phyloP scores from a whole-genome alignment of 148 eudicot genomes.

The Chenopodium formosanum region DNA sequence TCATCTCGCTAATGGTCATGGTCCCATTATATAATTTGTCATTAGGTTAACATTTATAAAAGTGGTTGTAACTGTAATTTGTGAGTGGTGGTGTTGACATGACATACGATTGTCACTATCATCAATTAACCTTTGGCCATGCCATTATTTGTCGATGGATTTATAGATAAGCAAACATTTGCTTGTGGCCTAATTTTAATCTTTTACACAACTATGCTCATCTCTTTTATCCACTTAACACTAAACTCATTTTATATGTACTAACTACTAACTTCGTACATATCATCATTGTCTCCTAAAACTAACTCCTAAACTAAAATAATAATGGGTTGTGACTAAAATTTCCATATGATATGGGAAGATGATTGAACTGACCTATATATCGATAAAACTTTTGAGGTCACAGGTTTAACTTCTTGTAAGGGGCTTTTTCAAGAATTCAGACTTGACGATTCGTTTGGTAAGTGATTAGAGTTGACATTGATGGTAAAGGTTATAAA shows the following conservation, averaged over 20 bases:
- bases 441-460: too few species aligned
- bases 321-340: too few species aligned
- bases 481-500: too few species aligned
- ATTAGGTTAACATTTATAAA: background rate
- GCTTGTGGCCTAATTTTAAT: background rate
- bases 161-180: slow-evolving; percentile 3
- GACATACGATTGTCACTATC: background rate
- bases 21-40: background rate
- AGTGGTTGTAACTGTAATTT: background rate
- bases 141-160: background rate
- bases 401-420: too few species aligned
- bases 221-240: too few species aligned
- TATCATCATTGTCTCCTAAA: background rate
- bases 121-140: background rate
- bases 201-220: background rate
- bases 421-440: too few species aligned
- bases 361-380: too few species aligned
- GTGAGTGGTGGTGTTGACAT: slow-evolving; percentile 1
- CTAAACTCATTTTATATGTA: background rate
- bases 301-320: too few species aligned
- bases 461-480: too few species aligned
- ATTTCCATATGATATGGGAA: too few species aligned
- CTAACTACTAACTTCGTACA: background rate
- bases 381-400: too few species aligned
- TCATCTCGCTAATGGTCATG: background rate